Evolutionary conservation across 768 basidiomycete genomes (phyloP).

Genomic region (Trametes meyenii): DNA sequence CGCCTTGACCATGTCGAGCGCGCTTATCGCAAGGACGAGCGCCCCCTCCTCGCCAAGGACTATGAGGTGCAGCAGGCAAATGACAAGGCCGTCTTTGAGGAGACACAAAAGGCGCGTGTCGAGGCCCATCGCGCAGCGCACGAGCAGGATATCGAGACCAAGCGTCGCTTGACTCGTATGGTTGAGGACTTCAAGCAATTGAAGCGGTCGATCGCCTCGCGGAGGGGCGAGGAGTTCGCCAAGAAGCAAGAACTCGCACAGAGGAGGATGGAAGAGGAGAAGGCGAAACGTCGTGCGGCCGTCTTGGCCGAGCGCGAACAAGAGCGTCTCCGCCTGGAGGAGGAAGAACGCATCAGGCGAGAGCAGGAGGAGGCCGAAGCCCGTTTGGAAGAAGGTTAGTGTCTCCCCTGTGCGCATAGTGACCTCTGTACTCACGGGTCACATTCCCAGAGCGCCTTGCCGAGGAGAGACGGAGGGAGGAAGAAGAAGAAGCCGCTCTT

Average conservation of each 20-base stretch:
- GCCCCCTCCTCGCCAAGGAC: slow-evolving; percentile 81
- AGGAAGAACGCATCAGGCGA: slow-evolving; percentile 39
- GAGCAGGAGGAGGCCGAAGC: slow-evolving; percentile 46
- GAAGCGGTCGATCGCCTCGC: slow-evolving; percentile 54
- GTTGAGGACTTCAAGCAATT: slow-evolving; percentile 64
- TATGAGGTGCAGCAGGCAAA: slow-evolving; percentile 82
- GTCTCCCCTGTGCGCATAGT: not conserved
- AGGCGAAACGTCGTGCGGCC: slow-evolving; percentile 64
- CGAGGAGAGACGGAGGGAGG: slow-evolving; percentile 52
- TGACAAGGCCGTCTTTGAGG: slow-evolving; percentile 72
- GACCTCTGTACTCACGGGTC: slow-evolving; percentile 1
- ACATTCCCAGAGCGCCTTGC: slow-evolving; percentile 49
- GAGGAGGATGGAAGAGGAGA: slow-evolving; percentile 82
- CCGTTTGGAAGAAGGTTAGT: slow-evolving; percentile 55
- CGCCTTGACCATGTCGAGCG: slow-evolving; percentile 95
- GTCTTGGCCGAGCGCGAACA: slow-evolving; percentile 64
- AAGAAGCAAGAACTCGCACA: slow-evolving; percentile 57
- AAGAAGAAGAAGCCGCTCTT: slow-evolving; percentile 45
- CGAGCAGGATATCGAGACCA: slow-evolving; percentile 68
- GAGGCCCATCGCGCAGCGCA: slow-evolving; percentile 61
- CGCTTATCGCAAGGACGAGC: slow-evolving; percentile 91
- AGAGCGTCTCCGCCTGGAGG: slow-evolving; percentile 47
- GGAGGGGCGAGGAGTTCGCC: slow-evolving; percentile 67
- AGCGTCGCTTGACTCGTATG: slow-evolving; percentile 75
- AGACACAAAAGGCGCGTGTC: slow-evolving; percentile 56